These are phyloP conservation scores for Eleusine indica DNA, from an alignment of 176 grass and related monocot genomes.

Conservation along the genomic window DNA sequence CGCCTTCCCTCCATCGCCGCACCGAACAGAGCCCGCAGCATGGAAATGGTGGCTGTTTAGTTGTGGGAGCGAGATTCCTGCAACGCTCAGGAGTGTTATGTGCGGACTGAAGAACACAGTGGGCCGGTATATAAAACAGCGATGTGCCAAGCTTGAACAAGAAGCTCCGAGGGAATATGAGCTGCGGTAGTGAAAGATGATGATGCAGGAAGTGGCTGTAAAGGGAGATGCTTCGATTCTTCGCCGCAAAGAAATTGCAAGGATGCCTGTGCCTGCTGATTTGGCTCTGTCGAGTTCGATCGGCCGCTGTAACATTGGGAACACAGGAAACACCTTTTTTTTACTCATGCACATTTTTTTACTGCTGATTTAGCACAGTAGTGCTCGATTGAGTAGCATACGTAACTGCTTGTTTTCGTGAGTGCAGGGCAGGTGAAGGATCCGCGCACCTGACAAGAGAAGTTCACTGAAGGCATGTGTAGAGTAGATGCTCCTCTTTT, in stretches of 20 bases:
- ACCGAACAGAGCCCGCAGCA: not conserved
- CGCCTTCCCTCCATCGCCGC: not conserved
- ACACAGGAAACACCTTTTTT: too few relatives aligned
- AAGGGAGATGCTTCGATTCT: conserved; percentile 51
- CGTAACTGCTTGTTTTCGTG: too few relatives aligned
- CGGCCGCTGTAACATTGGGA: too few relatives aligned
- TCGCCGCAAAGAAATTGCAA: not conserved
- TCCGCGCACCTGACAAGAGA: too few relatives aligned
- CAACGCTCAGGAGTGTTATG: not conserved
- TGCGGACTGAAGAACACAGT: not conserved
- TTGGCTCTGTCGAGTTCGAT: not conserved
- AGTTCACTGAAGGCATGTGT: too few relatives aligned
- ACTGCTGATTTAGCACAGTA: too few relatives aligned
- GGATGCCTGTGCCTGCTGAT: conserved; percentile 18
- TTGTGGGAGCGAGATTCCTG: conserved; percentile 32
- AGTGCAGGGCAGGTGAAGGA: too few relatives aligned
- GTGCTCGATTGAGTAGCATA: too few relatives aligned
- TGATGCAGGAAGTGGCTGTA: conserved; percentile 35
- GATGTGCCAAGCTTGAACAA: conserved; percentile 22
- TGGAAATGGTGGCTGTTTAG: not conserved
- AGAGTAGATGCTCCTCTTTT: too few relatives aligned
- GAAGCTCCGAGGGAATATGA: conserved; percentile 52
- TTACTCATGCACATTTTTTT: too few relatives aligned
- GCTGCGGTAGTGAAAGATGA: not conserved
- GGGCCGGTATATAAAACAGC: conserved; percentile 16